Evolutionary conservation across 495 filamentous ascomycete genomes (phyloP), one percentile per base, ranked within the genome.

Genomic region (Apodospora peruviana): DNA sequence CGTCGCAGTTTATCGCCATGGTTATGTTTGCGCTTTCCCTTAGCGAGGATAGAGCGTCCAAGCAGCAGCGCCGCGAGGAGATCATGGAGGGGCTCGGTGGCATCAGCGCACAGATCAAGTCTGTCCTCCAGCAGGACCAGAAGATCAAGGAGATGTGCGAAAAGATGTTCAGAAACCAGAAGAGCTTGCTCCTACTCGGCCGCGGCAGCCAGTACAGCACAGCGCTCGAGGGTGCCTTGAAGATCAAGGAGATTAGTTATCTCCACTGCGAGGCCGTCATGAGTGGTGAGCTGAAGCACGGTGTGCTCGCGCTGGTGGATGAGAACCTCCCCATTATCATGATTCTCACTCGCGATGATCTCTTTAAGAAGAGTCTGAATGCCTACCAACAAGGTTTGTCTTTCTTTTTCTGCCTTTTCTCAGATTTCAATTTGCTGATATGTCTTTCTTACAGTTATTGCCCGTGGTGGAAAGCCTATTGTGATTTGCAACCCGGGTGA

Each of bases 201-300:
- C 86, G 93, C 70, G 93, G 93, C 52, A 88, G 89, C 60, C 93
- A 98, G 69, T 96, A 90, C 70, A 91, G 93, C 42, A 98, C 93
- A 57, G 93, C 93, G 17, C 84, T 98, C 36, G 93, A 98, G 75
- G 93, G 93, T 81, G 93, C 93, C 40, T 78, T 98, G 29, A 98
- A 98, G 77, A 98, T 98, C 65, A 98, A 98, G 80, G 93, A 98
- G 73, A 98, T 98, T 56, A 97, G 93, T 39, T 98, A 98, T 68
- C 86, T 98, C 43, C 93, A 98, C 68, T 98, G 93, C 68, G 93
- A 98, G 75, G 93, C 93, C 61, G 93, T 98, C 69, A 98, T 98
- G 93, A 97, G 93, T 50, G 93, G 93, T 65, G 93, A 98, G 72
- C 73, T 98, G 55, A 98, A 98, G 76, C 93, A 98, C 67, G 93